A percentile compares a stretch with the other conserved stretches of the same genome.
Evolutionary conservation across 306 rosid species (phyloP).

Genomic region (Vigna reflexopilosa): DNA sequence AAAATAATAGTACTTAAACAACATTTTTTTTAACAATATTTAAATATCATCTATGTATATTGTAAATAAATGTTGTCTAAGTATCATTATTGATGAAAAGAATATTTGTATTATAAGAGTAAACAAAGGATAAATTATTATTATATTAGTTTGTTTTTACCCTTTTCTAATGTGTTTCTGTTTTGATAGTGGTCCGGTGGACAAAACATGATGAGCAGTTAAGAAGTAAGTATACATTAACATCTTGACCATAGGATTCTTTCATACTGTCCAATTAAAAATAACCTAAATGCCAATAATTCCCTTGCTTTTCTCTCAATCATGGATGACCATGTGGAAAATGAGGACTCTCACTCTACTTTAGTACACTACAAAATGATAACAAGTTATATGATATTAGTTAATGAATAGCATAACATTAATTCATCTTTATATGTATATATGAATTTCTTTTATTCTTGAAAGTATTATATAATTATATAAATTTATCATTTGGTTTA

Average conservation of each 20-base stretch:
- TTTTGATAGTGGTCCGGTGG: neutral
- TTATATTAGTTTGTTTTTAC: no score
- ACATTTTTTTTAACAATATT: no score
- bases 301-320: constrained; percentile 1
- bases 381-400: neutral
- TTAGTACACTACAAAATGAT: neutral
- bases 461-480: no score
- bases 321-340: constrained; percentile 26
- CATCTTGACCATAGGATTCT: constrained; percentile 14
- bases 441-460: no score
- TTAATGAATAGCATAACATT: no score
- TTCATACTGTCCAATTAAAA: constrained; percentile 4
- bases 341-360: neutral
- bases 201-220: neutral
- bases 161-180: neutral
- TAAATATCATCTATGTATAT: no score
- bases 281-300: constrained; percentile 19
- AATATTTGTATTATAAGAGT: no score
- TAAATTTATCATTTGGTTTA: neutral
- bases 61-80: no score
- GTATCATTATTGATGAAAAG: no score
- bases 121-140: no score
- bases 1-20: no score
- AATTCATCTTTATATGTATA: no score
- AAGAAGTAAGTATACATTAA: neutral